phyloP scores from a whole-genome alignment of 257 asterid genomes.

The Salvia splendens region DNA sequence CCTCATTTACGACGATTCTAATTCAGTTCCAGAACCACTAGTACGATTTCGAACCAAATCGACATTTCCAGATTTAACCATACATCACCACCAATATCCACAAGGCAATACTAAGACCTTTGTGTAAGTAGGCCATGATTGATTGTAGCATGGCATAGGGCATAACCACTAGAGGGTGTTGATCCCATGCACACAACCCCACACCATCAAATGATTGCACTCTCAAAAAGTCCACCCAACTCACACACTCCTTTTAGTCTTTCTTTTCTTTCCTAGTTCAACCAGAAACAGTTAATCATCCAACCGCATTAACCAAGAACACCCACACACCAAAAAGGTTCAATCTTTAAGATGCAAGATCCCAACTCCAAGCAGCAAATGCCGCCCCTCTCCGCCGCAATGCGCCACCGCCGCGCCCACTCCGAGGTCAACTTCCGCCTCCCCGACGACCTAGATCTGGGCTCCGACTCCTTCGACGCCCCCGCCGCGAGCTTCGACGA shows the following conservation, averaged over 20 bases:
- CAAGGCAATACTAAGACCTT: too few species aligned
- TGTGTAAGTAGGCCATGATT: too few species aligned
- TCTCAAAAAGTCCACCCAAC: conserved; percentile 33
- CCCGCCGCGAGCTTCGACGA: conserved; percentile 74
- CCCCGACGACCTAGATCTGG: conserved; percentile 90
- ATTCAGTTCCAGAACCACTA: too few species aligned
- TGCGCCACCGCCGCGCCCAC: conserved; percentile 95
- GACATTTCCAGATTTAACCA: too few species aligned
- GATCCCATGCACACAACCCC: conserved; percentile 40
- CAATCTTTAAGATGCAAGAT: conserved; percentile 68
- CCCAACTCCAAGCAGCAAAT: conserved; percentile 46
- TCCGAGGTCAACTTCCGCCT: conserved; percentile 85
- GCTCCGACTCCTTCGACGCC: conserved; percentile 61
- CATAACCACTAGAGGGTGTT: background rate
- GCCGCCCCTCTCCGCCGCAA: conserved; percentile 51
- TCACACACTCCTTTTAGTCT: background rate
- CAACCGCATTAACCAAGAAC: conserved; percentile 10
- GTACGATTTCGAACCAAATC: too few species aligned
- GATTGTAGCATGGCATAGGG: background rate
- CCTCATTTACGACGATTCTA: too few species aligned
- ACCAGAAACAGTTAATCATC: conserved; percentile 32
- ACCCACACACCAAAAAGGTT: background rate
- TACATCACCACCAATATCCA: too few species aligned
- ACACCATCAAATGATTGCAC: conserved; percentile 35
- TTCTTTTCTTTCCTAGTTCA: conserved; percentile 29